These are phyloP conservation scores for Patellifolia procumbens DNA, from an alignment of 179 eudicot genomes.

Conservation along the genomic window DNA sequence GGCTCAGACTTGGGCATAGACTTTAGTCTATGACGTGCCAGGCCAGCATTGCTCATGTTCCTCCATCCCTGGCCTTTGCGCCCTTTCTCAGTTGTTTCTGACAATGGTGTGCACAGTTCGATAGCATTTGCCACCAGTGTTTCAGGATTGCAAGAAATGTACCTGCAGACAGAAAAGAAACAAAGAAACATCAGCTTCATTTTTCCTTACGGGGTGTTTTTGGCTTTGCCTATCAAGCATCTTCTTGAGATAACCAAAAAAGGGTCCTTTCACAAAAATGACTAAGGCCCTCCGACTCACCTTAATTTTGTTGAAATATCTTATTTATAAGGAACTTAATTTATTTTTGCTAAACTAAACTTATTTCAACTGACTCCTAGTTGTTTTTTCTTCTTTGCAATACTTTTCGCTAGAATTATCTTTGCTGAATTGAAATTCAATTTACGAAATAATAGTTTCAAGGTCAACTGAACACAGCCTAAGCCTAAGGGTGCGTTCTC, in stretches of 20 bases:
- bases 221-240: neutral
- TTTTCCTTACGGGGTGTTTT: neutral
- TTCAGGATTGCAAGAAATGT: constrained; percentile 95
- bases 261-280: neutral
- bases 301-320: no score
- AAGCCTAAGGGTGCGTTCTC: no score
- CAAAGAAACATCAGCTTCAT: neutral
- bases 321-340: no score
- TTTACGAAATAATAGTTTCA: no score
- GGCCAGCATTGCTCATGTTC: constrained; percentile 78
- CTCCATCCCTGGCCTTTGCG: constrained; percentile 71
- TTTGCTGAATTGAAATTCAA: no score
- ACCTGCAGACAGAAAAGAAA: constrained; percentile 42
- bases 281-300: no score
- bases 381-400: no score
- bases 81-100: constrained; percentile 58
- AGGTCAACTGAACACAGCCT: no score
- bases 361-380: no score
- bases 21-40: constrained; percentile 86
- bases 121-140: constrained; percentile 93
- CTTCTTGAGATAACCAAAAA: no score
- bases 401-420: no score
- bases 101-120: constrained; percentile 89
- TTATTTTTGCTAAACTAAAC: no score
- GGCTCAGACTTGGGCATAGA: constrained; percentile 94